Base-by-base conservation (phyloP, 371 early-diverging fungal species). In the Mucor indicus region DNA sequence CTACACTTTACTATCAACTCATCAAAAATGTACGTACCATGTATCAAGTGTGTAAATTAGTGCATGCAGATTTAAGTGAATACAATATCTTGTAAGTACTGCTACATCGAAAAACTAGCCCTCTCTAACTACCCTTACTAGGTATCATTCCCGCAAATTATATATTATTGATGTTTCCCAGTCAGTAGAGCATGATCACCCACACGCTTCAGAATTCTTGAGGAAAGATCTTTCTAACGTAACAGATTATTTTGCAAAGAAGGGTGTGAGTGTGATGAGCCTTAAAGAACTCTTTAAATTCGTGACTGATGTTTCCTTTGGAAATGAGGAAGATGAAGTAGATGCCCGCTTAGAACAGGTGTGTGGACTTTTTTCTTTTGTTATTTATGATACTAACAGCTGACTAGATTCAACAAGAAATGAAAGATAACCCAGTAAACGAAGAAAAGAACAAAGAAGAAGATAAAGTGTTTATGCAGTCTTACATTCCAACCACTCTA, bases 111-210 rank as follows among this genome's bases (percentile, higher is more conserved):
- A 29, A 29, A 29, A 12, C 21, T 37, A 37, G 29, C 29, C 29
- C 29, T 29, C 29, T 41, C 15, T 29, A 7, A 29, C 29, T 29
- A 7, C 29, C 7, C 29, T 29, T 29, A 35, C 4, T 53, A 85
- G 85, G 38, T 90, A 93, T 72, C 89, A 97, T 60, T 81, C 89
- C 32, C 74, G 80, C 19, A 72, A 69, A 16, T 69, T 96, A 23
- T 93, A 91, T 48, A 90, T 98, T 32, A 99, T 99, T 59, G 99
- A 99, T 70, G 99, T 99, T 7, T 98, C 98, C 3, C 99, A 99
- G 67, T 95, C 98, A 2, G 99, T 99, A 9, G 99, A 99, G 60
- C 97, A 92, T 60, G 95, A 96, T 63, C 99, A 99, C 65, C 98
- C 98, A n/a, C 93, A 96, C 59, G 96, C 99, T 2, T 80, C 95